phyloP scores from a whole-genome alignment of 768 basidiomycete species.

The Phanerochaete sordida region DNA sequence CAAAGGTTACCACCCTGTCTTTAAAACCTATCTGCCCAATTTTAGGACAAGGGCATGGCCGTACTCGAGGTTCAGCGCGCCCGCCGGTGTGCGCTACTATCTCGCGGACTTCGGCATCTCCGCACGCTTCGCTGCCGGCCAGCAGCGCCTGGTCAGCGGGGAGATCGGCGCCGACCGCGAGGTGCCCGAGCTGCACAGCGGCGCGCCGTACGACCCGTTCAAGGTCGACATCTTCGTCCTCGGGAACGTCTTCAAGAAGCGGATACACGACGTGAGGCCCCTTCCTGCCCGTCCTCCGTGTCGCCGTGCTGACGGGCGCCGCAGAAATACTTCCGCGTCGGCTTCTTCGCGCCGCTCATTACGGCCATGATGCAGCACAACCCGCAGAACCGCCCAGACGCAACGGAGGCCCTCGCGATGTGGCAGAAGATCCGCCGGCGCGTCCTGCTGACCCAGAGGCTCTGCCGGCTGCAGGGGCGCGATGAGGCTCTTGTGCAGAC shows the following conservation, averaged over 20 bases:
- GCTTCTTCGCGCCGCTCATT: constrained; percentile 1
- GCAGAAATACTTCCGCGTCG: constrained; percentile 1
- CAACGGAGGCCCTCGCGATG: not conserved
- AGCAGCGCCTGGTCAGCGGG: constrained; percentile 12
- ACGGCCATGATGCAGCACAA: not conserved
- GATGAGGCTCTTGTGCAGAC: not conserved
- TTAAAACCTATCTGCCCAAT: not conserved
- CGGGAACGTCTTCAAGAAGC: constrained; percentile 19
- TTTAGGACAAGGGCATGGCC: not conserved
- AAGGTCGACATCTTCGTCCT: constrained; percentile 27
- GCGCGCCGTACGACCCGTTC: constrained; percentile 25
- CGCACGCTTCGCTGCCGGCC: not conserved
- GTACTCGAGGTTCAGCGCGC: not conserved
- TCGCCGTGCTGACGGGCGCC: not conserved
- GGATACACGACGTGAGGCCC: not conserved
- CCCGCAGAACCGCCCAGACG: not conserved
- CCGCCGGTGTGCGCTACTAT: constrained; percentile 12
- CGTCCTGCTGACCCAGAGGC: not conserved
- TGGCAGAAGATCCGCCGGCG: constrained; percentile 1
- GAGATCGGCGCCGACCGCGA: constrained; percentile 11
- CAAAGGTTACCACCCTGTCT: constrained; percentile 9
- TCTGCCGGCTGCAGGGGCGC: not conserved
- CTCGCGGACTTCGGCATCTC: constrained; percentile 18
- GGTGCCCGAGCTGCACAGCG: constrained; percentile 20
- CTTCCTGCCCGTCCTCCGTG: not conserved